Percentiles rank a stretch among this genome's conserved stretches.
phyloP scores from a whole-genome alignment of 192 early-diverging fungal species.

The Coemansia sp. region DNA sequence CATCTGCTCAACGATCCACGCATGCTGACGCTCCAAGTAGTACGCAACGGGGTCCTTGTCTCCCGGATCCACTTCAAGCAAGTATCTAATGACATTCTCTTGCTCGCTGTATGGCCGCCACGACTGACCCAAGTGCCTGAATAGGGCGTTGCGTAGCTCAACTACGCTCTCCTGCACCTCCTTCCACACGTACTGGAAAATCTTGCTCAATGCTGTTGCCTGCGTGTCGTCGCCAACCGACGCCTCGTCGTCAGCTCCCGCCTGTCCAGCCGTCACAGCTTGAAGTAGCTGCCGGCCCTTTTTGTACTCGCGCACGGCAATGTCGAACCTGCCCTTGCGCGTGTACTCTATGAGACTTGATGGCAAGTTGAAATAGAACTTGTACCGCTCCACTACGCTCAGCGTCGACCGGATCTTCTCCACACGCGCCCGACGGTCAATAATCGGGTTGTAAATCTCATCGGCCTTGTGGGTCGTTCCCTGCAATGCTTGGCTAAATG shows the following conservation, averaged over 20 bases:
- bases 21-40: constrained; percentile 85
- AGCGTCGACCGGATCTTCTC: constrained; percentile 91
- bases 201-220: constrained; percentile 56
- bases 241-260: constrained; percentile 9
- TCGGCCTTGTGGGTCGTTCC: constrained; percentile 68
- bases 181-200: constrained; percentile 94
- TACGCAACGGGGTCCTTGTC: constrained; percentile 85
- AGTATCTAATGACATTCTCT: constrained; percentile 80
- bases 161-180: constrained; percentile 85
- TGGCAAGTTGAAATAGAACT: constrained; percentile 97
- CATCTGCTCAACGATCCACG: constrained; percentile 80
- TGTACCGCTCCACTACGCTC: constrained; percentile 89
- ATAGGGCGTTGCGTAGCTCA: constrained; percentile 69
- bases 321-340: constrained; percentile 83
- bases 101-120: constrained; percentile 82
- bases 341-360: constrained; percentile 80
- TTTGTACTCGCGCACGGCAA: constrained; percentile 92
- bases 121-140: constrained; percentile 71
- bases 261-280: constrained; percentile 47
- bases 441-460: constrained; percentile 81
- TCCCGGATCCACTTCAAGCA: constrained; percentile 58
- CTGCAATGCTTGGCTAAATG: constrained; percentile 66
- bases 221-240: constrained; percentile 15
- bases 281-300: constrained; percentile 85
- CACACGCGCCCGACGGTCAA: constrained; percentile 78